Base-by-base conservation (phyloP, 495 filamentous ascomycete genomes). In the Venustampulla echinocandica region DNA sequence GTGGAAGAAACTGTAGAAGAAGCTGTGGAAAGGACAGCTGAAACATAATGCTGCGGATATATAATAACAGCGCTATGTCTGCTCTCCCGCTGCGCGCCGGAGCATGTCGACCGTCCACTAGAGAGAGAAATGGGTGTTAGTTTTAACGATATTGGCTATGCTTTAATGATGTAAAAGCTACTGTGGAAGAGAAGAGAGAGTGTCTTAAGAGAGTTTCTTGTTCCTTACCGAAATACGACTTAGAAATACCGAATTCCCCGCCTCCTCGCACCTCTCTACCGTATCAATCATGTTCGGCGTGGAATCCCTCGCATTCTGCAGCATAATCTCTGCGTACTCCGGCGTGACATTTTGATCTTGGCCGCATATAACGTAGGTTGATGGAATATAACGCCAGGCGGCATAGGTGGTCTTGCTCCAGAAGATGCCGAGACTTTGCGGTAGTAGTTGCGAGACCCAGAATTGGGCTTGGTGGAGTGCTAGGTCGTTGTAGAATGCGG, bases 301-400 rank as follows among this genome's bases (percentile, higher is more conserved):
- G 3, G 47, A 50, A 1, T 42, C 43, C 38, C 44, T 33, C 1
- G 50, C 50, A 10, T 38, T 44, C 40, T 42, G 20, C 24, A 58
- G 14, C 17, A 64, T 55, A 45, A 54, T 52, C 38, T 63, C 55
- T 11, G 24, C 56, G n/a, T 56, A 56, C 1, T 42, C 49, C 13
- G 54, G 27, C 0, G 58, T 55, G 14, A 55, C 39, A 14, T 27
- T 33, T 35, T 49, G 50, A 33, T 63, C 61, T 22, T 56, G 45
- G 15, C 57, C 58, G 33, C 61, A 59, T 13, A 63, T 33, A n/a
- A 61, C 55, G 33, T 57, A 62, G 3, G 60, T 63, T 10, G 62
- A 55, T 9, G 62, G 58, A 5, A 64, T 61, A 42, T 59, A 49
- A 1, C 58, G 48, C 60, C 56, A 63, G 19, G 62, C 58, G 15